Evolutionary conservation across 2,329 filamentous ascomycete genomes (phyloP).

Genomic region (Paraphoma sp.): DNA sequence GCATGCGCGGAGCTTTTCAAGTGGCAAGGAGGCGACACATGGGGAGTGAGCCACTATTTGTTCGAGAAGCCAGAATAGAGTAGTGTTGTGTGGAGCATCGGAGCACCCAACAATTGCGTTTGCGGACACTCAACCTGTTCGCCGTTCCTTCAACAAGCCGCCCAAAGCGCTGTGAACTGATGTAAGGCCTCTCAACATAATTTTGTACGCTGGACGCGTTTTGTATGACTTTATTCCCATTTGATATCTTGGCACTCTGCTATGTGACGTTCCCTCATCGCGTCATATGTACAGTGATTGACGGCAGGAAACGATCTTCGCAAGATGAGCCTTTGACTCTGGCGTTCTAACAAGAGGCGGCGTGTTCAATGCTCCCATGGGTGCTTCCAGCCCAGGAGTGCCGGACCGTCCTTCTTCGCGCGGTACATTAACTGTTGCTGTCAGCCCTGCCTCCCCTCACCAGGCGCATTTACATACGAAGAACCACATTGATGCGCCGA

Average conservation of each 20-base stretch:
- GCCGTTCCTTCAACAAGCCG: background rate
- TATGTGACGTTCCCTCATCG: constrained; percentile 12
- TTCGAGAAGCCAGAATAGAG: constrained; percentile 63
- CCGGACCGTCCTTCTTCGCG: constrained; percentile 94
- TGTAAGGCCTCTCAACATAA: too few species aligned
- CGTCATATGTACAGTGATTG: constrained; percentile 19
- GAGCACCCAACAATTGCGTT: background rate
- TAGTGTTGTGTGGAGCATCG: background rate
- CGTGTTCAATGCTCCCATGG: constrained; percentile 53
- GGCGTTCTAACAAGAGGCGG: too few species aligned
- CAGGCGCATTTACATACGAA: constrained; percentile 69
- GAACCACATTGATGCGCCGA: constrained; percentile 99
- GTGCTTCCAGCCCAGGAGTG: constrained; percentile 90
- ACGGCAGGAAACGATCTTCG: too few species aligned
- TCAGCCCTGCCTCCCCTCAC: constrained; percentile 24
- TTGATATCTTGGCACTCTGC: constrained; percentile 22
- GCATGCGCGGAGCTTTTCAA: constrained; percentile 74
- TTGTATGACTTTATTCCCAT: constrained; percentile 4
- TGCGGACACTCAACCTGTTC: background rate
- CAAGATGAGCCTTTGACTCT: too few species aligned
- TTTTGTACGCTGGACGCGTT: background rate
- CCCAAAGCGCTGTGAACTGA: background rate
- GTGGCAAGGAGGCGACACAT: constrained; percentile 69
- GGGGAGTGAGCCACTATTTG: constrained; percentile 71
- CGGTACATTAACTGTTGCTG: constrained; percentile 83